Percentiles rank a stretch among this genome's conserved stretches.
These are phyloP conservation scores for Phaeotremella fagi DNA, from an alignment of 768 basidiomycete species.

Conservation along the genomic window DNA sequence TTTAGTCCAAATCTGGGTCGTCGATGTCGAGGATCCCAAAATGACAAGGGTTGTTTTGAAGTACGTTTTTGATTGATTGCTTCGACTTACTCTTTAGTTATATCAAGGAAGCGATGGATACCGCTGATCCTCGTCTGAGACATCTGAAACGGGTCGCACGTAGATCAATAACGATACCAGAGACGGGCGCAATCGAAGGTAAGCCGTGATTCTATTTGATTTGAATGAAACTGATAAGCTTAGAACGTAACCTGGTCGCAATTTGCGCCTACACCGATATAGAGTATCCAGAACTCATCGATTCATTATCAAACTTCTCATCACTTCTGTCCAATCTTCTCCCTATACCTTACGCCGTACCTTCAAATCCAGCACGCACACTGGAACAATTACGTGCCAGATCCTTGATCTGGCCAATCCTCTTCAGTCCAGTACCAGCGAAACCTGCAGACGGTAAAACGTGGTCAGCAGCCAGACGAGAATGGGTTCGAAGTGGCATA, in stretches of 20 bases:
- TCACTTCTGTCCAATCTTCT: constrained; percentile 12
- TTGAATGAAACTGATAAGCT: neutral
- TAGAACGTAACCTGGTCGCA: constrained; percentile 28
- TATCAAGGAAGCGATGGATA: constrained; percentile 22
- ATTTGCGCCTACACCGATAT: constrained; percentile 22
- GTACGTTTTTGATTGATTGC: constrained; percentile 19
- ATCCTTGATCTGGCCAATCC: constrained; percentile 70
- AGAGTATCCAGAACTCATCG: constrained; percentile 5
- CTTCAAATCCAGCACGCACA: constrained; percentile 64
- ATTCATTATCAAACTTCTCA: constrained; percentile 5
- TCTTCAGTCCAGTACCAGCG: constrained; percentile 23
- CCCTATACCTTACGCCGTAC: constrained; percentile 52
- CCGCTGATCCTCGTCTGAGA: constrained; percentile 17
- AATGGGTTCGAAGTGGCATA: constrained; percentile 74
- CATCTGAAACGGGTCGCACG: constrained; percentile 40
- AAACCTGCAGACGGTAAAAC: constrained; percentile 58
- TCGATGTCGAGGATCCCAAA: constrained; percentile 30
- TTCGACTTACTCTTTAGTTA: constrained; percentile 13
- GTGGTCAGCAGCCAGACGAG: constrained; percentile 63
- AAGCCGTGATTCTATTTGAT: no score
- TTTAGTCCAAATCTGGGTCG: constrained; percentile 40
- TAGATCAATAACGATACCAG: no score
- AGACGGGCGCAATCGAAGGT: no score
- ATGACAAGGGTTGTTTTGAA: constrained; percentile 28
- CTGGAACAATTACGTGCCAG: constrained; percentile 62